Base-by-base conservation (phyloP, 2,329 filamentous ascomycete genomes). In the Purpureocillium takamizusanense region DNA sequence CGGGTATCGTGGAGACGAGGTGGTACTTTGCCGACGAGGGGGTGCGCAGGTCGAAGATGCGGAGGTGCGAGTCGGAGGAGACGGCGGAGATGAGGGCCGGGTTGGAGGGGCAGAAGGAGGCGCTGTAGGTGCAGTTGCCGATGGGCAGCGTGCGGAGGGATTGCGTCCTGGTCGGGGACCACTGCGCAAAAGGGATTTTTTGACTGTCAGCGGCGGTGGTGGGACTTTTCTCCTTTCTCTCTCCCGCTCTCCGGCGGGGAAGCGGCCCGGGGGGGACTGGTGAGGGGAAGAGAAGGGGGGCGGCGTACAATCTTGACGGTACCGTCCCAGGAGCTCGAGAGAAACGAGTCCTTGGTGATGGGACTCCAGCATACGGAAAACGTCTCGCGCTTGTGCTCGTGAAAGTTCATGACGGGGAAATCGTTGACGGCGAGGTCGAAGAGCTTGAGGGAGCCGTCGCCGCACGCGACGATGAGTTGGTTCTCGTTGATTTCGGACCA, bases 401-500 rank as follows among this genome's bases (percentile, higher is more conserved):
- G 81, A 72, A 92, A 98, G 48, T 83, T 87, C 64, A 86, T 85
- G 40, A 98, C 75, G 8, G 92, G 92, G 55, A 92, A 97, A 32
- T 89, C 76, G 49, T 82, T 71, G 27, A 94, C 73, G 4, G 74
- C 77, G 25, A 89, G 75, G 62, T 98, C 92, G 61, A 92, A 98
- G 34, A 98, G 77, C 66, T 95, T 95, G 54, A 98, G 75, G 39
- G 86, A 90, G 39, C 92, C 92, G 65, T 98, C 92, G 46, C 92
- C 92, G 49, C 86, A 89, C 1, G 88, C 89, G 1, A 83, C 82
- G 15, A 94, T 74, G 37, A 95, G 69, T 66, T 98, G 92, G 62
- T 92, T 94, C 66, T 95, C 90, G 67, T 98, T 89, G 49, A 87
- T 78, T 67, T 98, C 92, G 14, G 88, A 95, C 88, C 92, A 97